Evolutionary conservation across 805 yeast genomes (phyloP), one percentile per base, ranked within the genome.

Genomic region (Starmerella sp.): DNA sequence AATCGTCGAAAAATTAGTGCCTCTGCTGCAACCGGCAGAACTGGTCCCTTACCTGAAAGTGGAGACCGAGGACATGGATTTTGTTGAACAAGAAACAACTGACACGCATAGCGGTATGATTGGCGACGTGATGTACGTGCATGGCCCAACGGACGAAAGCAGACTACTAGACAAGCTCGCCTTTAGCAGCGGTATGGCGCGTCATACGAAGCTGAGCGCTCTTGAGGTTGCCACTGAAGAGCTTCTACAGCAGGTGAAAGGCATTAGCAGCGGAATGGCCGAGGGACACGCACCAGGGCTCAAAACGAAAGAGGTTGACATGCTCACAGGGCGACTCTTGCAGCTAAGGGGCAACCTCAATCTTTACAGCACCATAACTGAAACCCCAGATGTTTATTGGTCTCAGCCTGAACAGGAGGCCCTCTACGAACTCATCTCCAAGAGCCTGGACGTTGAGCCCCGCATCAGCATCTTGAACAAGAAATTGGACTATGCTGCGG

Each of bases 351-450:
- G 95, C 0, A 84, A 84, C 61, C 74, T 90, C 61, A 90, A 90
- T 62, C 71, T 90, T 35, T 88, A 90, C 67, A 84, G 91, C 9
- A 96, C 89, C 64, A 75, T 90, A 56, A 86, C 87, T 34, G 96
- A 89, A 62, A 87, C 95, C 0, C 97, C 97, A 0, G 97, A 90
- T 67, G 70, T 88, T 44, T 90, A 89, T 68, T 90, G 97, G 97
- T 78, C 87, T 47, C 96, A 89, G 65, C 95, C 96, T 0, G 80
- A 81, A 36, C 72, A 90, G 53, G 97, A 90, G 65, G 75, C 76
- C 53, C 80, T 88, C 9, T 90, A 87, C 67, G 78, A 81, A 49
- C 75, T 79, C 17, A 81, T 87, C 7, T 84, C 95, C 0, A 77
- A 77, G 48, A 79, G 78, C 28, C 72, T 90, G 54, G 97, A 90